Evolutionary conservation across 345 rosid genomes (phyloP), one percentile per base, ranked within the genome.

Genomic region (Kandelia obovata): DNA sequence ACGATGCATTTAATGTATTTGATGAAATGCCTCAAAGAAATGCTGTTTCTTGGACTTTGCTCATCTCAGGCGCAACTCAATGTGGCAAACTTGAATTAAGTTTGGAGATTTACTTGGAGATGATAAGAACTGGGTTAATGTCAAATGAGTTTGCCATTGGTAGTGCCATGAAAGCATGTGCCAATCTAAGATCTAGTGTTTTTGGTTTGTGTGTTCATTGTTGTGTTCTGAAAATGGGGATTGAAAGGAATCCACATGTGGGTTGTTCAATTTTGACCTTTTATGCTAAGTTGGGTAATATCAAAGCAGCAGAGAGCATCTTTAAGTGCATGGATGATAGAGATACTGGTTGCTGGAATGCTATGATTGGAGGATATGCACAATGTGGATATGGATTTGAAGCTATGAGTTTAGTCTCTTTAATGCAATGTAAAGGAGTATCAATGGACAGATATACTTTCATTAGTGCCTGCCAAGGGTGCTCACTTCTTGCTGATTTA

Each of bases 331-430:
- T 70, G 65, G 67, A 57, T 10, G 51, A 57, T 51, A 59, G 35
- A n/a, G 86, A 82, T 63, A 49, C 64, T 55, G 81, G 73, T 30
- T 79, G 83, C 64, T 82, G 77, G 79, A 82, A 82, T 72, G 79
- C 83, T 57, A 69, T 82, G 79, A 69, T 74, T 17, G 86, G 86
- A 53, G 86, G 73, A 19, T 82, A 82, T 72, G 72, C 72, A 43
- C 67, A 74, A 34, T 79, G 68, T 64, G 81, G 83, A 5, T 43
- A 31, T 66, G 83, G 79, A 43, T 39, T 49, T 34, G 67, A 77
- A 70, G 83, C 83, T 9, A 39, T 79, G 61, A 61, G 57, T 58
- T 26, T 53, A 34, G 49, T 62, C 13, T 72, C 75, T n/a, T 66
- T 31, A 43, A 74, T 79, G 83, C 74, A 10, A 21, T 26, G 62